phyloP scores from a whole-genome alignment of 202 grass and related monocot species.

The Digitaria exilis region DNA sequence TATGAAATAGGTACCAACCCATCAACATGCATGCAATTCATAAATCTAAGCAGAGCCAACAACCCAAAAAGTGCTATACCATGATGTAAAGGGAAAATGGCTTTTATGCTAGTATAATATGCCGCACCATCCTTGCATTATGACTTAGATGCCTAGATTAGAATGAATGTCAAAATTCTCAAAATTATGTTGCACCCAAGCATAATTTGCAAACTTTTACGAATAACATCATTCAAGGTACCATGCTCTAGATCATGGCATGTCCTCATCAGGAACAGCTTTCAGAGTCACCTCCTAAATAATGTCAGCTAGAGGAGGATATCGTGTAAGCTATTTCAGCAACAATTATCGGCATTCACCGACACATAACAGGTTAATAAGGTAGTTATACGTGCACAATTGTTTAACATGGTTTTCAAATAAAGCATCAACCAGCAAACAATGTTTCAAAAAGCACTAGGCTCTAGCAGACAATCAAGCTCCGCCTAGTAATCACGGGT shows the following conservation, averaged over 20 bases:
- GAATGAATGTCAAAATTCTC: too few relatives aligned
- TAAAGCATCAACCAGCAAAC: slow-evolving; percentile 26
- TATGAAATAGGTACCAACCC: slow-evolving; percentile 9
- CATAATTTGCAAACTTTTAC: neutral
- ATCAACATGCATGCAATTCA: slow-evolving; percentile 19
- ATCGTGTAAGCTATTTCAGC: neutral
- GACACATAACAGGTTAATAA: neutral
- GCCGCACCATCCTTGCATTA: neutral
- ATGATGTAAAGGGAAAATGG: slow-evolving; percentile 6
- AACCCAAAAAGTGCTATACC: slow-evolving; percentile 5
- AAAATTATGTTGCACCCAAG: too few relatives aligned
- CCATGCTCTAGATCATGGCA: slow-evolving; percentile 19
- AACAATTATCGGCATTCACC: slow-evolving; percentile 4
- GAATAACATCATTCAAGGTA: slow-evolving; percentile 33
- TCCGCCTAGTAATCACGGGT: too few relatives aligned
- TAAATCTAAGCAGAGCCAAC: neutral
- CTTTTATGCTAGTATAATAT: slow-evolving; percentile 19
- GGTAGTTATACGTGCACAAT: neutral
- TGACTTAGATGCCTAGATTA: too few relatives aligned
- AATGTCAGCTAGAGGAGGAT: slow-evolving; percentile 5
- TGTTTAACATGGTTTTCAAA: slow-evolving; percentile 22
- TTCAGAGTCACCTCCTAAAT: slow-evolving; percentile 4
- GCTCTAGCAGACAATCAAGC: neutral
- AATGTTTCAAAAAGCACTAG: neutral
- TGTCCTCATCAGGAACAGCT: slow-evolving; percentile 28